Percentiles rank a stretch among this genome's conserved stretches.
These are phyloP conservation scores for Dothistroma pini DNA, from an alignment of 2,329 filamentous ascomycete species.

Conservation along the genomic window DNA sequence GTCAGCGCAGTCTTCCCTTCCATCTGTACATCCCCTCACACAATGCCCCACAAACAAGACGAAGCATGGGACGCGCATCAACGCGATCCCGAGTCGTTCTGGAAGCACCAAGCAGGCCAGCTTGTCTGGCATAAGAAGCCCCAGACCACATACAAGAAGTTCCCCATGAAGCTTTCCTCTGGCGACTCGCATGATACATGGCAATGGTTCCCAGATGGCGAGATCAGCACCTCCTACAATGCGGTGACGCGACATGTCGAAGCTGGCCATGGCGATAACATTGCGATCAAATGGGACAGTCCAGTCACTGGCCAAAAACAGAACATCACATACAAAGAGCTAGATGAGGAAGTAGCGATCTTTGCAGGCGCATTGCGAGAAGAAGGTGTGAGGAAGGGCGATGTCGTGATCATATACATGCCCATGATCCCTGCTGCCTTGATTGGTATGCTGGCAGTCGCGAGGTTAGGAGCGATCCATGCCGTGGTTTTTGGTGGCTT, in stretches of 20 bases:
- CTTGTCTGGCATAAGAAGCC: constrained; percentile 80
- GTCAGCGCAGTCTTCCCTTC: background rate
- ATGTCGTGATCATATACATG: constrained; percentile 93
- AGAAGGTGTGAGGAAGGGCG: constrained; percentile 75
- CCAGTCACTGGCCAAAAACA: constrained; percentile 73
- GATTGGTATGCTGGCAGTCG: constrained; percentile 79
- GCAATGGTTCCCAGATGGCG: constrained; percentile 86
- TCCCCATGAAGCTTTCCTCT: constrained; percentile 60
- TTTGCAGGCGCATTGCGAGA: constrained; percentile 78
- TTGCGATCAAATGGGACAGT: constrained; percentile 83
- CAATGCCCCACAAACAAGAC: constrained; percentile 34
- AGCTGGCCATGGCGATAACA: constrained; percentile 66
- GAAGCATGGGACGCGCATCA: constrained; percentile 34
- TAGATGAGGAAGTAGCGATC: constrained; percentile 75
- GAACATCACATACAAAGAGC: constrained; percentile 67
- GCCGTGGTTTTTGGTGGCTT: constrained; percentile 94
- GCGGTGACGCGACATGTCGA: constrained; percentile 77
- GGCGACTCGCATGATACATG: constrained; percentile 69
- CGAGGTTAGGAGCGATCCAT: constrained; percentile 80
- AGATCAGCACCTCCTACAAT: constrained; percentile 90
- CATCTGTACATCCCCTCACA: background rate
- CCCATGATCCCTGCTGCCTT: constrained; percentile 90
- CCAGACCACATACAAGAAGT: constrained; percentile 55
- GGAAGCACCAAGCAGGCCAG: constrained; percentile 54
- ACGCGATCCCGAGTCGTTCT: constrained; percentile 36